Evolutionary conservation across 208 protist species (phyloP), one percentile per base, ranked within the genome.

Genomic region (Trypanosoma scelopori): DNA sequence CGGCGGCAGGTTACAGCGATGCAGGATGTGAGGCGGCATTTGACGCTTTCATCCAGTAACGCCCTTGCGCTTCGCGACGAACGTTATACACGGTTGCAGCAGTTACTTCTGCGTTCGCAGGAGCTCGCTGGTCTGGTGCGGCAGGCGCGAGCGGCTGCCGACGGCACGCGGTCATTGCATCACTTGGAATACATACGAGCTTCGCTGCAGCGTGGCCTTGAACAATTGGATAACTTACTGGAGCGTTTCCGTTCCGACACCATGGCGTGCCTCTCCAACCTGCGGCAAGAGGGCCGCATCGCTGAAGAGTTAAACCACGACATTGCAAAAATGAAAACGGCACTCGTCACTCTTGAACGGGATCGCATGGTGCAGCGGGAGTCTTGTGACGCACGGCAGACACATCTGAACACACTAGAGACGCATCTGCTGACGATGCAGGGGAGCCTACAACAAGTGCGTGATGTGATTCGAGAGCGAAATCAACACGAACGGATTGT

Each of bases 151-250:
- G 56, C 32, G 11, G 53, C 65, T 39, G 23, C 59, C 6, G 48
- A 56, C n/a, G 32, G 37, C 1, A n/a, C 46, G 7, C 48, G 67
- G 22, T 78, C 80, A 3, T 49, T 64, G 6, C 57, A 53, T 11
- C 63, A 63, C 11, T 59, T 91, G 37, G 58, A 68, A 11, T 28
- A 71, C 16, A 51, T 77, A 18, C 30, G 70, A 27, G 37, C 60
- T 12, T 61, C 67, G 5, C 59, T 88, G 9, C 48, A 76, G 25
- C 74, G 51, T 22, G 65, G 79, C 23, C 57, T 74, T 20, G 55
- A 55, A 30, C 51, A 73, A 0, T 41, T 86, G 16, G 82, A 86
- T 46, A 55, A 79, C 27, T 76, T 69, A 4, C 43, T 88, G 3
- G 75, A 78, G 37, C 70, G 74, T 18, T 62, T 71, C 35, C 65